Evolutionary conservation across 768 basidiomycete genomes (phyloP).

Genomic region (Naematelia aurantialba): DNA sequence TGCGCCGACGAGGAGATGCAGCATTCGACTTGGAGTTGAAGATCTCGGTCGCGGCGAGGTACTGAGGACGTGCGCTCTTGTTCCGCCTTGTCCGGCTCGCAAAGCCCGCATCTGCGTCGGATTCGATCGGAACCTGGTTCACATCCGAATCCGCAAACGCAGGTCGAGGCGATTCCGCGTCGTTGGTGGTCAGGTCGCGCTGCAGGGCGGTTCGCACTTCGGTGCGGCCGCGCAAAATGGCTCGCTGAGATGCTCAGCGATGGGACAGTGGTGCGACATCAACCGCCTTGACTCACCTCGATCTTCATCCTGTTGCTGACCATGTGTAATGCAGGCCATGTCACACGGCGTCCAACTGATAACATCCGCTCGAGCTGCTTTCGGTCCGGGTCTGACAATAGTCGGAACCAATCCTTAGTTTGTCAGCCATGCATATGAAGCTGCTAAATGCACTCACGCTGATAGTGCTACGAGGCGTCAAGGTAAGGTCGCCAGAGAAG

Average conservation of each 20-base stretch:
- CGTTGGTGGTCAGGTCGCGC: conserved; percentile 48
- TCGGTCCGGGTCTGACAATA: conserved; percentile 79
- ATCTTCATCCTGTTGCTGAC: conserved; percentile 73
- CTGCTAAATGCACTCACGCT: conserved; percentile 54
- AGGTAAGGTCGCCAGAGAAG: conserved; percentile 59
- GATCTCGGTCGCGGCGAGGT: background rate
- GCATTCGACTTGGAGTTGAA: background rate
- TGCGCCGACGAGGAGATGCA: background rate
- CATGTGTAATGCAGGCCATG: conserved; percentile 96
- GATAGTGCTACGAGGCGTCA: conserved; percentile 63
- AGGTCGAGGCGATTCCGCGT: conserved; percentile 9
- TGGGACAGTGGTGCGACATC: background rate
- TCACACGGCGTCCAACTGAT: conserved; percentile 75
- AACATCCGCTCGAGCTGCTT: conserved; percentile 81
- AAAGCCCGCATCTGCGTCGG: conserved; percentile 53
- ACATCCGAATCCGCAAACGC: conserved; percentile 15
- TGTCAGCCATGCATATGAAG: conserved; percentile 11
- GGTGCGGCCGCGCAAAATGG: conserved; percentile 74
- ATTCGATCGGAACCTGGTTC: conserved; percentile 66
- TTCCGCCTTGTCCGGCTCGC: background rate
- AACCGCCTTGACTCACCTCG: conserved; percentile 37
- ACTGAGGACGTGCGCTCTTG: background rate
- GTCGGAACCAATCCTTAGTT: conserved; percentile 70
- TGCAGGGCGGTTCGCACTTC: conserved; percentile 61
- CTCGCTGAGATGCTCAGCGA: conserved; percentile 59